Conservation (phyloP, 768 basidiomycete species). For the Naematelia encephala region DNA sequence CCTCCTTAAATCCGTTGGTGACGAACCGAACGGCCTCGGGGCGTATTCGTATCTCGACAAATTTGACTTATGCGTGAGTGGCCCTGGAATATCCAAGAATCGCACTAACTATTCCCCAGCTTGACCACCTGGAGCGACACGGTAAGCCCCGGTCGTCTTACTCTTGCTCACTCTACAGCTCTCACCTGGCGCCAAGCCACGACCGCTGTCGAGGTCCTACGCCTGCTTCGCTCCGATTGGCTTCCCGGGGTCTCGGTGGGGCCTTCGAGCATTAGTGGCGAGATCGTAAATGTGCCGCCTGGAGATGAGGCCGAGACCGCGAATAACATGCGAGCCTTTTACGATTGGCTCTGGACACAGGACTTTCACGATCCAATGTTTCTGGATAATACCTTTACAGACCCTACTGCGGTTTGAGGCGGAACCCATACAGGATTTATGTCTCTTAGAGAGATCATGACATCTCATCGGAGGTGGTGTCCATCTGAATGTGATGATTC, state of each 20-base stretch:
- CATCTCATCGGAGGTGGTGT: too few species aligned
- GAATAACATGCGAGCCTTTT: too few species aligned
- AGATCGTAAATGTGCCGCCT: too few species aligned
- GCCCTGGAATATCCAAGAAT: background rate
- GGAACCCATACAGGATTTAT: too few species aligned
- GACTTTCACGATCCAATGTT: too few species aligned
- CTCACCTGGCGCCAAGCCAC: background rate
- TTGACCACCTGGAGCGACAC: background rate
- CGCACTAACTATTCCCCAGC: background rate
- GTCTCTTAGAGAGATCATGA: too few species aligned
- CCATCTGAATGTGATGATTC: too few species aligned
- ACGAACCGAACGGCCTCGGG: background rate
- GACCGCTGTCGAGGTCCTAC: background rate
- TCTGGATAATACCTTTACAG: too few species aligned
- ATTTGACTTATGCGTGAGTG: background rate
- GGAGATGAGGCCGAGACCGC: too few species aligned
- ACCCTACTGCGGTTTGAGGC: too few species aligned
- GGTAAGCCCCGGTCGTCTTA: background rate
- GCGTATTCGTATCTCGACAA: background rate
- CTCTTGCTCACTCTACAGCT: background rate
- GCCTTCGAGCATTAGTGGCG: too few species aligned
- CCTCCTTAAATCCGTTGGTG: constrained; percentile 4
- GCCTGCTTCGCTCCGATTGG: background rate
- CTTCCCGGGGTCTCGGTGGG: background rate
- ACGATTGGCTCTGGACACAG: too few species aligned